Evolutionary conservation across 371 early-diverging fungal species (phyloP), one percentile per base, ranked within the genome.

Genomic region (Apophysomyces variabilis): DNA sequence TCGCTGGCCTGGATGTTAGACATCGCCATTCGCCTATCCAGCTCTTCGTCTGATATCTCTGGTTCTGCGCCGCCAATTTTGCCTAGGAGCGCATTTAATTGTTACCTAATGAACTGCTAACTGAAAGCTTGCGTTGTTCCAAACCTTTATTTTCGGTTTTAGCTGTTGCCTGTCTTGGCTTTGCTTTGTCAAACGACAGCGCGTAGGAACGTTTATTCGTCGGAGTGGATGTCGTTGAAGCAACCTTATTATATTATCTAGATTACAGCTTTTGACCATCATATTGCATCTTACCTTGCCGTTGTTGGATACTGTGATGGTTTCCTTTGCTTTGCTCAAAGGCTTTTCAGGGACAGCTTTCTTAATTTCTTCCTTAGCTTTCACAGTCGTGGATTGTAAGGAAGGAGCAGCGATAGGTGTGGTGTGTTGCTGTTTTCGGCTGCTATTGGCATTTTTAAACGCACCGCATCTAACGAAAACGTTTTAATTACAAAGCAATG

Each of bases 171-270:
- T 16, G 4, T 21, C 32, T 50, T 21, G 54, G 54, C 9, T 18
- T 21, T 21, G 54, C 60, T 14, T 64, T 58, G 43, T 35, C 64
- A 44, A 66, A 66, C n/a, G 56, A 54, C 9, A 61, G 44, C 13
- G 61, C 50, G n/a, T 38, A 47, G 18, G 50, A 61, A 1, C 61
- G 35, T 61, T 66, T 66, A 16, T n/a, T 16, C 6, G 66, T 41
- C 21, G 57, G 12, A 21, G 37, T 41, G 12, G 64, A 32, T 18
- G 54, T 39, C 7, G 32, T 61, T 60, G 43, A 8, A 9, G 57
- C 3, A 18, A 54, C 13, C 54, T 26, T 26, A 26, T 26, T 3
- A 26, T 26, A 26, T 26, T 26, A 26, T 26, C 32, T 26, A 26
- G 32, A 3, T 26, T 26, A 26, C 32, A 26, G 3, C 32, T 26